Percentiles rank a stretch among this genome's conserved stretches.
These are phyloP conservation scores for Skeletonema grethae DNA, from an alignment of 108 stramenopile species.

Conservation along the genomic window DNA sequence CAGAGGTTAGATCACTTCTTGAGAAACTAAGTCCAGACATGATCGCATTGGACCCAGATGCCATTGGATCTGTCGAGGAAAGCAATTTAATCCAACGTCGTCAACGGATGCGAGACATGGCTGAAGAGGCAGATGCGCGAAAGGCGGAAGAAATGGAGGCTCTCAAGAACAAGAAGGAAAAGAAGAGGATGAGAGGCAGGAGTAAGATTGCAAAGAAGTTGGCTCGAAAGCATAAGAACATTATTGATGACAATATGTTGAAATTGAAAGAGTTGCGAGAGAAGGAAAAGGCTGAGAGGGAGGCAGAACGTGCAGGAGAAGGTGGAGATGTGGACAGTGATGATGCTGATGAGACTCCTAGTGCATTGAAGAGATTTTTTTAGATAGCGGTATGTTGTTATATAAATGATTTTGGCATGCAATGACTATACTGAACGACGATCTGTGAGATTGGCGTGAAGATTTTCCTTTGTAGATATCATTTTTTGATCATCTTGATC, in stretches of 20 bases:
- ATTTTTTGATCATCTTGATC: not conserved
- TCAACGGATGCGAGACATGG: constrained; percentile 63
- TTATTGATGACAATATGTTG: constrained; percentile 82
- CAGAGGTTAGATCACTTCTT: constrained; percentile 93
- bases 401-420: constrained; percentile 58
- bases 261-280: constrained; percentile 77
- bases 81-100: constrained; percentile 56
- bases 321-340: constrained; percentile 16
- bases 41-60: constrained; percentile 93
- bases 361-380: constrained; percentile 61
- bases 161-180: constrained; percentile 69
- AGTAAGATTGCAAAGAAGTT: constrained; percentile 97
- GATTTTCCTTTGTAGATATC: not conserved
- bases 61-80: constrained; percentile 88
- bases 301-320: constrained; percentile 26
- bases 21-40: constrained; percentile 96
- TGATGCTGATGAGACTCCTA: constrained; percentile 33
- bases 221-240: constrained; percentile 89
- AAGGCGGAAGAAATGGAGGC: constrained; percentile 39
- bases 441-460: not conserved
- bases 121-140: constrained; percentile 71
- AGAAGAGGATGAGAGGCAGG: constrained; percentile 93
- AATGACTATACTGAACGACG: too few relatives aligned
- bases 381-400: constrained; percentile 48
- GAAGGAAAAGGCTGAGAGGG: constrained; percentile 60